These are phyloP conservation scores for Phlebiopsis gigantea DNA, from an alignment of 768 basidiomycete species.

Conservation along the genomic window DNA sequence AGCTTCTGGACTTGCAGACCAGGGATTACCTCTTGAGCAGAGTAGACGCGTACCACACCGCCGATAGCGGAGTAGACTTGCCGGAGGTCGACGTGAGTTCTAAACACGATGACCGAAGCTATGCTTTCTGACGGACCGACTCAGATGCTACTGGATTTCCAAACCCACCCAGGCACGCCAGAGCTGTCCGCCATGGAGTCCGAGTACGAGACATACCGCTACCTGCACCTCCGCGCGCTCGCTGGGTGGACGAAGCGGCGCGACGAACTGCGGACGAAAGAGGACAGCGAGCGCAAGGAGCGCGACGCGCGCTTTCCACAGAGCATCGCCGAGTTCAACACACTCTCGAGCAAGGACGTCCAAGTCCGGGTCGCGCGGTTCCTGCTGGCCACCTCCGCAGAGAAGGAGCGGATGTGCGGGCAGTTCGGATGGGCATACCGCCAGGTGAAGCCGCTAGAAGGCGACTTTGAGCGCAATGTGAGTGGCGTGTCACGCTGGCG, in stretches of 20 bases:
- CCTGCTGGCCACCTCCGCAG: slow-evolving; percentile 23
- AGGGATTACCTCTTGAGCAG: slow-evolving; percentile 19
- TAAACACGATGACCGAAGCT: no score
- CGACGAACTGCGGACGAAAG: slow-evolving; percentile 12
- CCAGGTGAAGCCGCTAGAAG: slow-evolving; percentile 39
- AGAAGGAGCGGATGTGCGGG: slow-evolving; percentile 41
- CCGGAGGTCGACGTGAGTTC: slow-evolving; percentile 13
- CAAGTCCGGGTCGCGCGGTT: slow-evolving; percentile 49
- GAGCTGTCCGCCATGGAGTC: no score
- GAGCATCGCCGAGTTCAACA: slow-evolving; percentile 24
- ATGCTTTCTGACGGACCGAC: no score
- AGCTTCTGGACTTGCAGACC: slow-evolving; percentile 18
- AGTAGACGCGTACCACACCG: slow-evolving; percentile 14
- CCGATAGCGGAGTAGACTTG: slow-evolving; percentile 9
- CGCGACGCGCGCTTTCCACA: slow-evolving; percentile 32
- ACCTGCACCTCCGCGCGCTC: slow-evolving; percentile 26
- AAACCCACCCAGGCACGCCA: no score
- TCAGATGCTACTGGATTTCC: no score
- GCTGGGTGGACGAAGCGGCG: slow-evolving; percentile 16
- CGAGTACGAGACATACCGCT: slow-evolving; percentile 15
- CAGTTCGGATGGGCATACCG: slow-evolving; percentile 50
- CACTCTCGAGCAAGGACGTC: slow-evolving; percentile 32
- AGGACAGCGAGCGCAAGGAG: slow-evolving; percentile 18
- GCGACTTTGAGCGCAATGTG: slow-evolving; percentile 38
- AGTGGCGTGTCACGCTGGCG: slow-evolving; percentile 17